Base-by-base conservation (phyloP, 192 early-diverging fungal species). In the Thamnidium elegans region DNA sequence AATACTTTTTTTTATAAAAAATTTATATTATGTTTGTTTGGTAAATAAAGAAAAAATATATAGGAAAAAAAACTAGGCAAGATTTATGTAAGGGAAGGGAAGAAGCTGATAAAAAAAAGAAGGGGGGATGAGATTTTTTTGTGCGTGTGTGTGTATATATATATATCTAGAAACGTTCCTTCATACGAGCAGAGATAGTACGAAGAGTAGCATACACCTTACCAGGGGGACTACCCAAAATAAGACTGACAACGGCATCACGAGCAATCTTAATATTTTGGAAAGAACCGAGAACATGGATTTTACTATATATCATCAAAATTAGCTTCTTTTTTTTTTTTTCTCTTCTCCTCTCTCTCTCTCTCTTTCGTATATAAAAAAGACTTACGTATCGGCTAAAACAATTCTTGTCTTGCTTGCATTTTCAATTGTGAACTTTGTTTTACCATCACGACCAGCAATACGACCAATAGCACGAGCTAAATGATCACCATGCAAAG, bases 381-480 rank as follows among this genome's bases (percentile, higher is more conserved):
- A 3, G 9, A 80, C 83, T 59, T 75, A 85, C 83, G 93, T 90
- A 76, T 99, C 97, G 4, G 97, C 97, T 68, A 99, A 81, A 17
- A 97, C 95, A 62, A 99, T 92, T 55, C 97, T 85, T 0, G 95
- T 99, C 71, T 95, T 92, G 50, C 90, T 92, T 8, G 94, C 87
- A 72, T 99, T 99, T 73, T 99, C 97, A 65, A 99, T 99, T 4
- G 97, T 92, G 63, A 88, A 97, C 71, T 95, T 95, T 7, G 95
- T 97, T 72, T 96, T 95, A 50, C 97, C 97, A 63, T 95, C 92
- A 75, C 95, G 94, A 48, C 97, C 97, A 20, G 95, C 95, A 81
- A 99, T 94, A 69, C 97, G 93, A 65, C 97, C 97, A 71, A 99
- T 95, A 15, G 97, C 97, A 59, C 97, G 88, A 19, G 92, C 91